A percentile compares a stretch with the other conserved stretches of the same genome.
Conservation (phyloP, 805 yeast genomes). For the Kodamaea kakaduensis region DNA sequence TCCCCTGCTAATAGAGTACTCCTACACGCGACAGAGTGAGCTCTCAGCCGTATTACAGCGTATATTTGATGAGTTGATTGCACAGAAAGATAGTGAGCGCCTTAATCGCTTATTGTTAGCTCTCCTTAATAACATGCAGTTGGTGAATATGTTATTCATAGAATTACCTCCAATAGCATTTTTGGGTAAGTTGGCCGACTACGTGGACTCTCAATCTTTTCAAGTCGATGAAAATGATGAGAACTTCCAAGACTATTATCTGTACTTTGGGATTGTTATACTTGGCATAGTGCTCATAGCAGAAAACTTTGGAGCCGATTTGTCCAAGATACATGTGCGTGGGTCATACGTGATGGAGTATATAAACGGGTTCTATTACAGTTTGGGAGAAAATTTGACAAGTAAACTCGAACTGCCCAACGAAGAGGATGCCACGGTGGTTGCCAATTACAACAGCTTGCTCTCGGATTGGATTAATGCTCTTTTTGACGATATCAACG, state of each 20-base stretch:
- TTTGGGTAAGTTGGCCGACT: constrained; percentile 17
- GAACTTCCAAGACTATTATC: constrained; percentile 61
- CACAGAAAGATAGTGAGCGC: constrained; percentile 28
- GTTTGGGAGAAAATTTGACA: constrained; percentile 31
- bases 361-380: constrained; percentile 29
- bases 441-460: constrained; percentile 31
- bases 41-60: constrained; percentile 17
- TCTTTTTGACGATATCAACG: constrained; percentile 58
- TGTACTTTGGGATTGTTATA: constrained; percentile 63
- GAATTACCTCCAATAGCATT: constrained; percentile 7
- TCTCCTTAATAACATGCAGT: constrained; percentile 13
- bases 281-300: constrained; percentile 30
- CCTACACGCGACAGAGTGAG: constrained; percentile 24
- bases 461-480: constrained; percentile 71
- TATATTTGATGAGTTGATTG: constrained; percentile 22
- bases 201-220: constrained; percentile 15
- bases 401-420: constrained; percentile 11
- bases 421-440: constrained; percentile 29
- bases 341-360: constrained; percentile 32
- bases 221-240: constrained; percentile 47
- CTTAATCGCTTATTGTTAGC: constrained; percentile 17
- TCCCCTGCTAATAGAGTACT: constrained; percentile 20
- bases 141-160: constrained; percentile 16
- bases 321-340: constrained; percentile 19
- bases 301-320: constrained; percentile 24